phyloP scores from a whole-genome alignment of 805 yeast species.

The Candida ipomoeae region DNA sequence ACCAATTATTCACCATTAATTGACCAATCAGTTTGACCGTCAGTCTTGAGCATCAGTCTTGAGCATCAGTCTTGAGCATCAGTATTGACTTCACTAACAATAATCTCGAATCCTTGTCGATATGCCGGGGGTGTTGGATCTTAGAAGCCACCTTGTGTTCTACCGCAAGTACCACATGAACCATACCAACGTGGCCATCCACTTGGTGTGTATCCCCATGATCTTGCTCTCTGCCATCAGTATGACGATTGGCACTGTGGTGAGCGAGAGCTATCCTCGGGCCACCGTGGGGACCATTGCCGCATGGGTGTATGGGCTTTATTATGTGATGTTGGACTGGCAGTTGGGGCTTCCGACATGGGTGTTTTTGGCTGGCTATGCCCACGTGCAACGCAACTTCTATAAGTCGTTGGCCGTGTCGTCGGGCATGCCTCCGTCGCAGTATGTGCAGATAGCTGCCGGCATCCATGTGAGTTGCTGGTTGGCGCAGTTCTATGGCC shows the following conservation, averaged over 20 bases:
- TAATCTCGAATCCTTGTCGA: background rate
- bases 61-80: too few species aligned
- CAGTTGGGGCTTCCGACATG: constrained; percentile 33
- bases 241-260: constrained; percentile 17
- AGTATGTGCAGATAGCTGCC: constrained; percentile 29
- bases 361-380: constrained; percentile 21
- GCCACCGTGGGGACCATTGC: constrained; percentile 46
- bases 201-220: constrained; percentile 73
- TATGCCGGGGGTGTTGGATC: constrained; percentile 19
- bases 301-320: constrained; percentile 48
- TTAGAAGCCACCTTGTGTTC: constrained; percentile 36
- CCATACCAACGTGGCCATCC: constrained; percentile 69
- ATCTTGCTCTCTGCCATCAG: constrained; percentile 57
- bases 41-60: too few species aligned
- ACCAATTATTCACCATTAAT: too few species aligned
- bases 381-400: constrained; percentile 19
- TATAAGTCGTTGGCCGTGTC: constrained; percentile 15
- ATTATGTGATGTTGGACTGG: constrained; percentile 57
- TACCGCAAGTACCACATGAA: constrained; percentile 31
- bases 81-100: too few species aligned
- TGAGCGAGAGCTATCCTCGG: constrained; percentile 18
- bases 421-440: constrained; percentile 9
- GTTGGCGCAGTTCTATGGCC: constrained; percentile 86
- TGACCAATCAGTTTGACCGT: too few species aligned
- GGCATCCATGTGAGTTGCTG: constrained; percentile 55